These are phyloP conservation scores for Sutorius australiensis DNA, from an alignment of 768 basidiomycete species.

Conservation along the genomic window DNA sequence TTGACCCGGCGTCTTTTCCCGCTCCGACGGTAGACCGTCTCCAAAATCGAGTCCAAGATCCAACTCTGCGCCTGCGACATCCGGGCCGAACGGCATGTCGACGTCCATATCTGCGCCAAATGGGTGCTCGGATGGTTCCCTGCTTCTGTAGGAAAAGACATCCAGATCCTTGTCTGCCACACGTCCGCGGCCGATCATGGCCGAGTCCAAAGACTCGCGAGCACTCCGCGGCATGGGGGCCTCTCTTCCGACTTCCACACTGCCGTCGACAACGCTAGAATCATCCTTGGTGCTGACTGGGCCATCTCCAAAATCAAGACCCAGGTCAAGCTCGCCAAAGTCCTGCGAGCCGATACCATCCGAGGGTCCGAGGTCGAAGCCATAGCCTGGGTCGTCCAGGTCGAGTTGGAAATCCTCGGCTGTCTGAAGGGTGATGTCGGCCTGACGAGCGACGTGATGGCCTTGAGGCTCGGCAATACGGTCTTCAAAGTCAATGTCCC, in stretches of 20 bases:
- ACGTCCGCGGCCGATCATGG: conserved; percentile 47
- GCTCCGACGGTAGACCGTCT: conserved; percentile 45
- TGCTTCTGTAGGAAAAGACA: conserved; percentile 57
- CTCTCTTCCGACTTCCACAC: conserved; percentile 76
- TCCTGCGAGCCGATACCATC: conserved; percentile 88
- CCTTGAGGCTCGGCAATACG: conserved; percentile 58
- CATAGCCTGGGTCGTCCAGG: conserved; percentile 51
- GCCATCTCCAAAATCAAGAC: conserved; percentile 72
- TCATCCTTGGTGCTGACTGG: conserved; percentile 35
- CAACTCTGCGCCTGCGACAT: conserved; percentile 52
- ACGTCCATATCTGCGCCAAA: conserved; percentile 54
- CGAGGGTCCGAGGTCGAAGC: conserved; percentile 75
- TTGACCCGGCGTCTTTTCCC: conserved; percentile 54
- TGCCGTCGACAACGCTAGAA: conserved; percentile 51
- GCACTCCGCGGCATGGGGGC: conserved; percentile 43
- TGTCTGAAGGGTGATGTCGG: conserved; percentile 84
- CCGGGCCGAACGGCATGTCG: conserved; percentile 48
- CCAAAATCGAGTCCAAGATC: conserved; percentile 73
- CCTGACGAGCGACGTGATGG: conserved; percentile 78
- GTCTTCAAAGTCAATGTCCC: conserved; percentile 80
- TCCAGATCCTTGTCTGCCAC: conserved; percentile 55
- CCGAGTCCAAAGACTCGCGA: conserved; percentile 60
- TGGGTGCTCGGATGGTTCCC: conserved; percentile 63
- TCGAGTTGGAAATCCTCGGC: conserved; percentile 71
- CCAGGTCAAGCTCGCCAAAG: conserved; percentile 67